Evolutionary conservation across 2,329 filamentous ascomycete species (phyloP).

Genomic region (Talaromyces verruculosus): DNA sequence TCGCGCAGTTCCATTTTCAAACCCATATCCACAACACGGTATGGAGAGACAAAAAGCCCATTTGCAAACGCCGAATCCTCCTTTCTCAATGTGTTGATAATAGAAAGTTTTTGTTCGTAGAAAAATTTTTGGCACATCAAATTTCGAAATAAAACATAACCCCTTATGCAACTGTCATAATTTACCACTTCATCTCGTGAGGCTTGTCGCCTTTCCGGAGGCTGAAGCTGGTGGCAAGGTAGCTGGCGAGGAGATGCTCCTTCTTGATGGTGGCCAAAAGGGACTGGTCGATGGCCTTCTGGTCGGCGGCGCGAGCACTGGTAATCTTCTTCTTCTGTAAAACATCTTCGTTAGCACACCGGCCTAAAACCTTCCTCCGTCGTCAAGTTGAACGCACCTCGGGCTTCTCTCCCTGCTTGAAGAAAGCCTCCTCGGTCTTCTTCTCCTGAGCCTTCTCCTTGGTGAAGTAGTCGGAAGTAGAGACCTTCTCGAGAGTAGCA

Average conservation of each 20-base stretch:
- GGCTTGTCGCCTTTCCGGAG: constrained; percentile 99
- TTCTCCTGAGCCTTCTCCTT: constrained; percentile 86
- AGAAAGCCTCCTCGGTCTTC: constrained; percentile 99
- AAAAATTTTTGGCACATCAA: constrained; percentile 34
- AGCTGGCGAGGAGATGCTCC: constrained; percentile 88
- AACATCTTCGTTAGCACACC: background rate
- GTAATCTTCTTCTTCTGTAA: constrained; percentile 92
- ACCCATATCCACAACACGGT: constrained; percentile 21
- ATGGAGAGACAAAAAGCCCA: constrained; percentile 22
- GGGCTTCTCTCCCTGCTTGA: constrained; percentile 98
- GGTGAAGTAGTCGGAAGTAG: constrained; percentile 91
- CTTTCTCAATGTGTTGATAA: constrained; percentile 22
- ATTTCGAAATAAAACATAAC: constrained; percentile 33
- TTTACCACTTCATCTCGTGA: constrained; percentile 99
- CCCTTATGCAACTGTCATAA: constrained; percentile 41
- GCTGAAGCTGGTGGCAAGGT: constrained; percentile 95
- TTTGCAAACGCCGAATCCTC: constrained; percentile 30
- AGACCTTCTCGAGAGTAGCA: constrained; percentile 73
- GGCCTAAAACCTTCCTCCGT: background rate
- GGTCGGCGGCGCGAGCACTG: constrained; percentile 89
- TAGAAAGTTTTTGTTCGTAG: constrained; percentile 21
- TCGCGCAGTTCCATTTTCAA: constrained; percentile 25
- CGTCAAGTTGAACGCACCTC: constrained; percentile 66
- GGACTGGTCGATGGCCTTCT: constrained; percentile 98
- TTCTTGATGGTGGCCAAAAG: constrained; percentile 97